Percentiles rank a stretch among this genome's conserved stretches.
Conservation (phyloP, 2,329 filamentous ascomycete genomes). For the Leptoxyphium fumago region DNA sequence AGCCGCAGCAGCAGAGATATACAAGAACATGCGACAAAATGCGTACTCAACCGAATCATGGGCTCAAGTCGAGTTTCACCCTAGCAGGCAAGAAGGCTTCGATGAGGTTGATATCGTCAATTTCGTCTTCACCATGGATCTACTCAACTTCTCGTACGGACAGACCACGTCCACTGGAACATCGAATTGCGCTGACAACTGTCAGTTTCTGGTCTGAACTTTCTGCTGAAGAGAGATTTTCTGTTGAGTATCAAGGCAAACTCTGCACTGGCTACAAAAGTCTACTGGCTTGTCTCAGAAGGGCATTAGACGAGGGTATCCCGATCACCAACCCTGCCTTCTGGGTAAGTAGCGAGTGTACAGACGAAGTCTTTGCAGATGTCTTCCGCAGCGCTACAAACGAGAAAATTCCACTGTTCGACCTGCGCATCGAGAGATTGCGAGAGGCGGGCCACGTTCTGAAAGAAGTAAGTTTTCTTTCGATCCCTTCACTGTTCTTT, state of each 20-base stretch:
- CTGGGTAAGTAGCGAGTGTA: slow-evolving; percentile 50
- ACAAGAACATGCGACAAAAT: slow-evolving; percentile 68
- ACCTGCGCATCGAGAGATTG: slow-evolving; percentile 63
- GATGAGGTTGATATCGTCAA: slow-evolving; percentile 38
- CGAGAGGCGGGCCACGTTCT: slow-evolving; percentile 72
- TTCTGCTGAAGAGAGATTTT: slow-evolving; percentile 56
- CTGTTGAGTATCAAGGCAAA: slow-evolving; percentile 65
- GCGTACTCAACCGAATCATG: slow-evolving; percentile 73
- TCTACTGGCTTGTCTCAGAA: slow-evolving; percentile 70
- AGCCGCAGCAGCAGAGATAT: slow-evolving; percentile 64
- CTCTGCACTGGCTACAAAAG: slow-evolving; percentile 94
- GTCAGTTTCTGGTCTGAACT: slow-evolving; percentile 70
- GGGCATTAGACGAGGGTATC: slow-evolving; percentile 80
- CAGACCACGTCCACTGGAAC: neutral
- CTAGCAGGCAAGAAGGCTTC: slow-evolving; percentile 36
- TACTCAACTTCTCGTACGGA: slow-evolving; percentile 67
- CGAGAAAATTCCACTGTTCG: slow-evolving; percentile 73
- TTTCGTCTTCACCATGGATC: slow-evolving; percentile 95
- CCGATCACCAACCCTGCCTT: slow-evolving; percentile 80
- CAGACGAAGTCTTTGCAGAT: slow-evolving; percentile 54
- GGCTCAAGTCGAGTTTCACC: slow-evolving; percentile 81
- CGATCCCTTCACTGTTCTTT: no score
- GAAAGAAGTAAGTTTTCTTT: slow-evolving; percentile 44
- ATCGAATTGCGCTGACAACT: slow-evolving; percentile 2
- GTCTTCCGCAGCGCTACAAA: slow-evolving; percentile 78